Evolutionary conservation across 2,329 filamentous ascomycete genomes (phyloP).

Genomic region (Pestalotiopsis sp.): DNA sequence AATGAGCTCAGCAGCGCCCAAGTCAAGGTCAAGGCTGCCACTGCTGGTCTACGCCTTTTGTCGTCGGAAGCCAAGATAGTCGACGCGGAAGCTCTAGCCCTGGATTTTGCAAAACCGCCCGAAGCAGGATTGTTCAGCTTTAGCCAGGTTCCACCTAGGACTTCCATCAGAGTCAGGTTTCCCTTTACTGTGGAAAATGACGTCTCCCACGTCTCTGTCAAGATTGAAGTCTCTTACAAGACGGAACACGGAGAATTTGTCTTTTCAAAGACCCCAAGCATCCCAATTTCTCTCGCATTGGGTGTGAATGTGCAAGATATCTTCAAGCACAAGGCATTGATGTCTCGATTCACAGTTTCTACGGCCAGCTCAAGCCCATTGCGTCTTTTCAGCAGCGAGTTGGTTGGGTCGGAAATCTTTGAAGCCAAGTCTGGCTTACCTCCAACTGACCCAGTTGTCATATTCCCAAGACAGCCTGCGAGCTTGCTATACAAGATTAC

Average conservation of each 20-base stretch:
- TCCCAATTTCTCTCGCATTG: constrained; percentile 78
- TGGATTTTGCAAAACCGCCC: constrained; percentile 50
- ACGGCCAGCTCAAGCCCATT: constrained; percentile 78
- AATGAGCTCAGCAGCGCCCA: constrained; percentile 67
- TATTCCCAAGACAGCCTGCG: constrained; percentile 82
- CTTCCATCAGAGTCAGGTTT: constrained; percentile 62
- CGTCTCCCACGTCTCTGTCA: constrained; percentile 70
- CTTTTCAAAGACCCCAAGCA: constrained; percentile 63
- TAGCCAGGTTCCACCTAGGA: constrained; percentile 45
- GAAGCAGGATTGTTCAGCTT: constrained; percentile 59
- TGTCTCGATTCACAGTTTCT: constrained; percentile 89
- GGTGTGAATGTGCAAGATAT: constrained; percentile 97
- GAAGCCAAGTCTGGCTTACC: constrained; percentile 63
- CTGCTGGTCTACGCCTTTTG: constrained; percentile 66
- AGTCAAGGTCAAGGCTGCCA: constrained; percentile 65
- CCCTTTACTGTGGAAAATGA: constrained; percentile 87
- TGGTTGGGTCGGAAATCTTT: constrained; percentile 73
- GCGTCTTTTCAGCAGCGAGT: constrained; percentile 69
- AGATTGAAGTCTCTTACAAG: constrained; percentile 75
- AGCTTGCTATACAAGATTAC: constrained; percentile 80
- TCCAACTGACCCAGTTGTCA: constrained; percentile 56
- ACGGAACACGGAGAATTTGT: constrained; percentile 68
- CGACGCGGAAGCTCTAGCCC: constrained; percentile 37
- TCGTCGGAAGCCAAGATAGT: constrained; percentile 61
- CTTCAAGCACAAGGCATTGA: constrained; percentile 81